Conservation (phyloP, 2,329 filamentous ascomycete species). For the Trichoderma arundinaceum region DNA sequence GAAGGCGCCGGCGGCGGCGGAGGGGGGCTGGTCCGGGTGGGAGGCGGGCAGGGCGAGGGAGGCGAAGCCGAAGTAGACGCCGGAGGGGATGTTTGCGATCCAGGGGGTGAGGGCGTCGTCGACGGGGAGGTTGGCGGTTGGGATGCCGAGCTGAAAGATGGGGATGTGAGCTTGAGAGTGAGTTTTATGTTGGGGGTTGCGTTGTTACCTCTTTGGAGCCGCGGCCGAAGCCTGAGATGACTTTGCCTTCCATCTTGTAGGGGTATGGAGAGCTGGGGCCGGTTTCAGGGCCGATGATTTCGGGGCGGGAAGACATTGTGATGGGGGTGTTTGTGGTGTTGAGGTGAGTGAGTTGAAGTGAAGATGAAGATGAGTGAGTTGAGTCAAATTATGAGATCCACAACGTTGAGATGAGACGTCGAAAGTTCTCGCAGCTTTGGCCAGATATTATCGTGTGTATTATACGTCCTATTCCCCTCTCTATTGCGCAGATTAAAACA, state of each 20-base stretch:
- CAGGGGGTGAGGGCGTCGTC: slow-evolving; percentile 64
- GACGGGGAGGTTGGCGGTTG: slow-evolving; percentile 89
- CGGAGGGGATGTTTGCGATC: slow-evolving; percentile 70
- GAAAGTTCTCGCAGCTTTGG: no score
- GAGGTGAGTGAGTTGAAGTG: slow-evolving; percentile 3
- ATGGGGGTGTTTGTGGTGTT: neutral
- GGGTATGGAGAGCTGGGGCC: slow-evolving; percentile 83
- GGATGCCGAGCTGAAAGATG: slow-evolving; percentile 78
- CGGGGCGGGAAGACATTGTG: slow-evolving; percentile 58
- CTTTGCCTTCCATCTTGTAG: slow-evolving; percentile 79
- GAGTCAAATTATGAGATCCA: neutral
- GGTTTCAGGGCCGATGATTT: slow-evolving; percentile 72
- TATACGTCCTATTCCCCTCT: no score
- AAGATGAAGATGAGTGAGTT: neutral
- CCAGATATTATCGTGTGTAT: no score
- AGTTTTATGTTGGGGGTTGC: no score
- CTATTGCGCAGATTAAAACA: no score
- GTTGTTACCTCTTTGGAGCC: slow-evolving; percentile 81
- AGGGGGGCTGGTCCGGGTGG: slow-evolving; percentile 51
- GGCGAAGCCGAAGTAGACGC: slow-evolving; percentile 94
- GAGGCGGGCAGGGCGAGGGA: slow-evolving; percentile 65
- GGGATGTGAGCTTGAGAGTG: neutral
- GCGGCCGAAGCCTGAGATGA: slow-evolving; percentile 91
- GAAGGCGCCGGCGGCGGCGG: slow-evolving; percentile 36
- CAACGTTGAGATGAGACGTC: no score